Percentiles rank a stretch among this genome's conserved stretches.
Evolutionary conservation across 1,284 basidiomycete genomes (phyloP).

Genomic region (Xerocomus amazonicus): DNA sequence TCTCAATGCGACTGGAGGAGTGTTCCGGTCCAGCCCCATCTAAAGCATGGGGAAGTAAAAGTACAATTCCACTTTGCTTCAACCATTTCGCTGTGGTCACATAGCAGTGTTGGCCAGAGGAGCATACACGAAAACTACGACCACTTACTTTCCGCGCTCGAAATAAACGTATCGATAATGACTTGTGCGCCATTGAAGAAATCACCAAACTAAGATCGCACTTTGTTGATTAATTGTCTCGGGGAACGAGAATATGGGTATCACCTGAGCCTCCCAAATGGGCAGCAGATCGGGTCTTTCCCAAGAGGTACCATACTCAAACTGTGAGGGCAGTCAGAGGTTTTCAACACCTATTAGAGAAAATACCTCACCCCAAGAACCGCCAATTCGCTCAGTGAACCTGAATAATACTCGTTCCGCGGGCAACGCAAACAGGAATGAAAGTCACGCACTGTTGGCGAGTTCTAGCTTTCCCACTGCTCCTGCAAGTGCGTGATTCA

Average conservation of each 20-base stretch:
- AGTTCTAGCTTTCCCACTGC: conserved; percentile 73
- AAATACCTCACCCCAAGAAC: conserved; percentile 67
- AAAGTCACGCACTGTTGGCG: conserved; percentile 67
- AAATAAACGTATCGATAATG: conserved; percentile 84
- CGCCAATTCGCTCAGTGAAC: conserved; percentile 82
- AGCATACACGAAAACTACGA: neutral
- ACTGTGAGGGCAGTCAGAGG: conserved; percentile 40
- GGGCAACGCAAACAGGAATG: neutral
- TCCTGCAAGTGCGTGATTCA: conserved; percentile 61
- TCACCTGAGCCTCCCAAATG: conserved; percentile 87
- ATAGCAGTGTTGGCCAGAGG: neutral
- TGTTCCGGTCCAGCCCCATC: conserved; percentile 93
- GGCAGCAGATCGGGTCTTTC: conserved; percentile 74
- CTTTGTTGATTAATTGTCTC: neutral
- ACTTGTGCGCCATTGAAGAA: conserved; percentile 90
- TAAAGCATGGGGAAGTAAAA: conserved; percentile 82
- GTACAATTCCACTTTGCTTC: conserved; percentile 84
- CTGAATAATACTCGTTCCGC: conserved; percentile 35
- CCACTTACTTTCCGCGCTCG: conserved; percentile 73
- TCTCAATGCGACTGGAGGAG: conserved; percentile 80
- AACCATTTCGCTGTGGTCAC: conserved; percentile 83
- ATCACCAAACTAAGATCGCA: conserved; percentile 66
- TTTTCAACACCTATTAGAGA: neutral
- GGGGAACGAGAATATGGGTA: neutral
- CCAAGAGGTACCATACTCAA: conserved; percentile 88